Percentiles rank a stretch among this genome's conserved stretches.
Evolutionary conservation across 169 alveolate species (phyloP).

Genomic region (Haemoproteus tartakovskyi): DNA sequence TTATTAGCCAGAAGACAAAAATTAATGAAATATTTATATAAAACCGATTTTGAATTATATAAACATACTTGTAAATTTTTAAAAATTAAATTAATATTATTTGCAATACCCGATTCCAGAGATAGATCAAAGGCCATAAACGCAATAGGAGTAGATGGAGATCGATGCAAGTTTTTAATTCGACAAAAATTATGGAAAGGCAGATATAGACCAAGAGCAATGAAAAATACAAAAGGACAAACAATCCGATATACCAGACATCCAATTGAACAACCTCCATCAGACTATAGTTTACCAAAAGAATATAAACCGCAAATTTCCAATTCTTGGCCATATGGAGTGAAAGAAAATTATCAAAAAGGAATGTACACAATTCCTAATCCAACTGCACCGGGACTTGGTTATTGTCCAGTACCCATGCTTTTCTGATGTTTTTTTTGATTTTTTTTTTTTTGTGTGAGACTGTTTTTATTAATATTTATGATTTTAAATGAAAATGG

Average conservation of each 20-base stretch:
- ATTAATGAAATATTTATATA: constrained; percentile 81
- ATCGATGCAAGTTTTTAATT: constrained; percentile 82
- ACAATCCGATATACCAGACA: constrained; percentile 83
- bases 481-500: too few species aligned
- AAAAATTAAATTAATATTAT: constrained; percentile 81
- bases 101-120: constrained; percentile 86
- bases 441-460: too few species aligned
- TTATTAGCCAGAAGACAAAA: constrained; percentile 80
- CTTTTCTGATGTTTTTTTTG: too few species aligned
- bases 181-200: constrained; percentile 86
- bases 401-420: constrained; percentile 83
- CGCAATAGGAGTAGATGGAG: constrained; percentile 84
- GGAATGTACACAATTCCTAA: constrained; percentile 78
- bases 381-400: constrained; percentile 82
- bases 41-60: constrained; percentile 79
- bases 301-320: constrained; percentile 73
- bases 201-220: constrained; percentile 77
- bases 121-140: constrained; percentile 82
- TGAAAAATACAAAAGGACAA: constrained; percentile 78
- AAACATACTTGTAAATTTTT: constrained; percentile 77
- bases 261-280: constrained; percentile 83
- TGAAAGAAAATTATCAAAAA: constrained; percentile 69
- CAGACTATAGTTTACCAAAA: constrained; percentile 70
- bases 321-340: constrained; percentile 82
- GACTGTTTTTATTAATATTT: too few species aligned